Evolutionary conservation across 768 basidiomycete genomes (phyloP).

Genomic region (Suillus occidentalis): DNA sequence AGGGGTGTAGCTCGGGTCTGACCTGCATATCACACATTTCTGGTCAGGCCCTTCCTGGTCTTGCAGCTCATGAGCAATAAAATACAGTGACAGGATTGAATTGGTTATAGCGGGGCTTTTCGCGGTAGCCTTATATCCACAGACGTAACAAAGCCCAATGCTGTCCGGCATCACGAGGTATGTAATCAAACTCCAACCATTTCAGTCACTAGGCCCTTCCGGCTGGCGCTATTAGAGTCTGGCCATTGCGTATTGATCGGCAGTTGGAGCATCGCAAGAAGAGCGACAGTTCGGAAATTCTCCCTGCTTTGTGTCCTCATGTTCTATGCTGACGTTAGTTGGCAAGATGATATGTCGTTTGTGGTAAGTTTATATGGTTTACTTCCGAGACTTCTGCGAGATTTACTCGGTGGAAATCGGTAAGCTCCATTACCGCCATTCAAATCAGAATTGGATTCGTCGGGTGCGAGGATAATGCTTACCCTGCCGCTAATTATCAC

Average conservation of each 20-base stretch:
- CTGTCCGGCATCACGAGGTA: background rate
- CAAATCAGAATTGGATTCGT: background rate
- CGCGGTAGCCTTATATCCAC: background rate
- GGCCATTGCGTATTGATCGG: background rate
- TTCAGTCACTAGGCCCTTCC: background rate
- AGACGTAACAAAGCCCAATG: background rate
- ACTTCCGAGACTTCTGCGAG: background rate
- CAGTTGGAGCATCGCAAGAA: background rate
- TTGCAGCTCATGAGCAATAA: background rate
- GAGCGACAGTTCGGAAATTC: background rate
- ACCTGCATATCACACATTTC: background rate
- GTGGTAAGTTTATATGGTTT: background rate
- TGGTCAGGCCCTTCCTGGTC: background rate
- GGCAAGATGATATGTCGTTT: background rate
- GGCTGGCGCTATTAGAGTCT: background rate
- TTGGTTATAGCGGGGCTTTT: background rate
- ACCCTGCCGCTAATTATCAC: constrained; percentile 3
- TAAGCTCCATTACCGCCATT: background rate
- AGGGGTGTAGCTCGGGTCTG: background rate
- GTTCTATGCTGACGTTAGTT: background rate
- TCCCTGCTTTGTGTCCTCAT: background rate
- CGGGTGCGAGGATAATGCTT: background rate
- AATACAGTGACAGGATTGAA: background rate
- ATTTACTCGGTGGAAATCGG: background rate
- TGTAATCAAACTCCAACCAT: background rate